A percentile compares a stretch with the other conserved stretches of the same genome.
These are phyloP conservation scores for Groenewaldozyma auringiensis DNA, from an alignment of 1,139 yeast species.

Conservation along the genomic window DNA sequence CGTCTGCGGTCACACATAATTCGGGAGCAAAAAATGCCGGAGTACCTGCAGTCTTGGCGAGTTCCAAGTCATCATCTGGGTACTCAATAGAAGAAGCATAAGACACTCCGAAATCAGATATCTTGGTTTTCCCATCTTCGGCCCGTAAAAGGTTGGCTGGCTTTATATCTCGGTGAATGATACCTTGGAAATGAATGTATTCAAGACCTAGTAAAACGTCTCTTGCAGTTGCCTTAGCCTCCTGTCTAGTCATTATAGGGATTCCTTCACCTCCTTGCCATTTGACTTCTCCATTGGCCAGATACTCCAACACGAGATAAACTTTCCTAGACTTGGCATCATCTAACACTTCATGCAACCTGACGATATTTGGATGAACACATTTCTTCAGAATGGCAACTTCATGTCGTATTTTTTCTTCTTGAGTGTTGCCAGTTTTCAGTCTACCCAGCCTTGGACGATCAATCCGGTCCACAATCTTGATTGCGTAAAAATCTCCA, in stretches of 20 bases:
- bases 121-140: slow-evolving; percentile 69
- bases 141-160: slow-evolving; percentile 87
- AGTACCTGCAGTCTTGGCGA: slow-evolving; percentile 86
- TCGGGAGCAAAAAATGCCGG: slow-evolving; percentile 85
- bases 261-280: slow-evolving; percentile 53
- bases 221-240: slow-evolving; percentile 40
- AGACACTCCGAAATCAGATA: slow-evolving; percentile 95
- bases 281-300: slow-evolving; percentile 85
- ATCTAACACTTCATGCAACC: slow-evolving; percentile 81
- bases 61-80: slow-evolving; percentile 63
- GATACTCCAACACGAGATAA: slow-evolving; percentile 81
- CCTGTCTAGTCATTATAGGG: slow-evolving; percentile 23
- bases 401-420: slow-evolving; percentile 75
- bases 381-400: slow-evolving; percentile 96
- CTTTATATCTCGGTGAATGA: slow-evolving; percentile 93
- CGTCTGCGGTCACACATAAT: slow-evolving; percentile 43
- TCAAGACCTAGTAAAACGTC: slow-evolving; percentile 88
- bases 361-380: slow-evolving; percentile 83
- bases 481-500: slow-evolving; percentile 79
- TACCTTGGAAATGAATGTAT: slow-evolving; percentile 86
- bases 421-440: slow-evolving; percentile 42
- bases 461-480: slow-evolving; percentile 75
- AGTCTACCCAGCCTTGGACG: slow-evolving; percentile 50
- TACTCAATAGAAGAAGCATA: slow-evolving; percentile 52
- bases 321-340: slow-evolving; percentile 78